Evolutionary conservation across 306 rosid species (phyloP).

Genomic region (Sophora flavescens): DNA sequence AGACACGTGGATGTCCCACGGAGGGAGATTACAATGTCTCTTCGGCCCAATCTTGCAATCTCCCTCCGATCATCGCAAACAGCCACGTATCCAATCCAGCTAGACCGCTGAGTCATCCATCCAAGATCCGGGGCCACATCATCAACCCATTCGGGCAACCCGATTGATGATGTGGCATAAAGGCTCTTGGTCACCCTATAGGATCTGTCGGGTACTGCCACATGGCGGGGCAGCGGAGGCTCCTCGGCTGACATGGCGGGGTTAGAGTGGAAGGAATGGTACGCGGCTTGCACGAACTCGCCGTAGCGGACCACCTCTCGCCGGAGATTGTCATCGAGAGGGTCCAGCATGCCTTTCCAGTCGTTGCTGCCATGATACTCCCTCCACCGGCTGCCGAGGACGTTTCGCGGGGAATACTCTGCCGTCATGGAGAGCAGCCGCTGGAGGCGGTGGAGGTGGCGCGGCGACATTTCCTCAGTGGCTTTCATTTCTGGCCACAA

Average conservation of each 20-base stretch:
- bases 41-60: conserved; percentile 79
- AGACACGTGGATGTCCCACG: conserved; percentile 95
- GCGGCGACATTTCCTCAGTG: conserved; percentile 89
- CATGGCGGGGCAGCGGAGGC: conserved; percentile 55
- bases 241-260: conserved; percentile 71
- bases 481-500: conserved; percentile 73
- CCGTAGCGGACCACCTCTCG: conserved; percentile 93
- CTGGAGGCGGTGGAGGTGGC: conserved; percentile 70
- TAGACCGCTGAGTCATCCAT: conserved; percentile 96
- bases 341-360: conserved; percentile 89
- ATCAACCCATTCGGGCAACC: conserved; percentile 82
- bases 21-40: conserved; percentile 87
- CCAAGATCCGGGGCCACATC: conserved; percentile 83
- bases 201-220: conserved; percentile 62
- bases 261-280: conserved; percentile 74
- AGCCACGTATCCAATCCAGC: conserved; percentile 91
- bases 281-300: conserved; percentile 87
- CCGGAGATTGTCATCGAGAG: conserved; percentile 94
- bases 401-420: conserved; percentile 82
- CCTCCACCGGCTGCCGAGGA: conserved; percentile 72
- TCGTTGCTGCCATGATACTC: conserved; percentile 79
- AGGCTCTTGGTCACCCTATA: conserved; percentile 82
- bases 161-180: conserved; percentile 84
- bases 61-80: conserved; percentile 82
- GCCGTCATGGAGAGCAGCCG: conserved; percentile 65